Evolutionary conservation across 495 filamentous ascomycete species (phyloP), one percentile per base, ranked within the genome.

Genomic region (Penicillium diatomitis): DNA sequence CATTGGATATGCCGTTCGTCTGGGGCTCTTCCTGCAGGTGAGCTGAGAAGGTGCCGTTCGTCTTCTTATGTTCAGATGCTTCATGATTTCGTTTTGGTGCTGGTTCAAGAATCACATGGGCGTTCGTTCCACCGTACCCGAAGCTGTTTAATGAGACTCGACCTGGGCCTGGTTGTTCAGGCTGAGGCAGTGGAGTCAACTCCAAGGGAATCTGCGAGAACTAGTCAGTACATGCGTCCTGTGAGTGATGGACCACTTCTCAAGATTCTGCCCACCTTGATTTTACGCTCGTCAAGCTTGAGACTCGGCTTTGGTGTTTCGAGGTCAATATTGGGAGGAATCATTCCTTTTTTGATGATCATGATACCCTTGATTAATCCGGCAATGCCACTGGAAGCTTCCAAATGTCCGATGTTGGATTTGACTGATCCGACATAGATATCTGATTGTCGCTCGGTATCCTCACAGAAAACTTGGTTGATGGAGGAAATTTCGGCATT

Each of bases 311-410:
- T 55, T 5, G 44, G 47, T 0, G 27, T 44, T n/a, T 47, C 12
- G 35, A 50, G 43, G 5, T 33, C 32, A 3, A 41, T 4, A 8
- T 20, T 31, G 4, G 46, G 37, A 12, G 46, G 46, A 7, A 48
- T 40, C 6, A 32, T 28, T 0, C 38, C 46, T 27, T 56, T 49
- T 34, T 66, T 62, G 12, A 66, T 30, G 10, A 36, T 38, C 6
- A 66, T 41, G 20, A 56, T 43, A 28, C 56, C 44, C 38, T 64
- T 66, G 27, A 64, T 58, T 2, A 66, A 30, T 8, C 58, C 53
- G 11, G 40, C 29, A 32, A 42, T 29, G 6, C 61, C 62, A 39
- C 39, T 45, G 29, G 47, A 42, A 7, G 49, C 62, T 51, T 56
- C 61, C 2, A 48, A 10, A 44, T 65, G 61, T 7, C 62, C 62